phyloP scores from a whole-genome alignment of 2,329 filamentous ascomycete genomes.

The Talaromyces sp. region DNA sequence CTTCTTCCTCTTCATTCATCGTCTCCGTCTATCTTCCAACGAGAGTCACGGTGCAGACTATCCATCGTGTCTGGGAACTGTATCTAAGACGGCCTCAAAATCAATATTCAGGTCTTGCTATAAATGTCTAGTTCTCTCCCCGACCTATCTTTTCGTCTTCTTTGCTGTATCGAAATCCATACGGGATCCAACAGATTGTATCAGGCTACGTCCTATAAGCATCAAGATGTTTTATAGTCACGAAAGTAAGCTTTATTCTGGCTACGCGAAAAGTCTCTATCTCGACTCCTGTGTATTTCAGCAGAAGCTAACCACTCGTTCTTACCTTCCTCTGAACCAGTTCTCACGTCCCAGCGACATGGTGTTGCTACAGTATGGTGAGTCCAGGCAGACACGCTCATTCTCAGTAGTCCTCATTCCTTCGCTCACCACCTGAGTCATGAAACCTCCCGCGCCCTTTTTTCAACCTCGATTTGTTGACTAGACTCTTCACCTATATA shows the following conservation, averaged over 20 bases:
- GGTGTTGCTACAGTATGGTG: slow-evolving; percentile 95
- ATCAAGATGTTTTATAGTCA: slow-evolving; percentile 85
- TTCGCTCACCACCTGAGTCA: neutral
- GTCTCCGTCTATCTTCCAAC: neutral
- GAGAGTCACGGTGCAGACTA: neutral
- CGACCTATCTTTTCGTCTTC: neutral
- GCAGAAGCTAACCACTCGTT: slow-evolving; percentile 2
- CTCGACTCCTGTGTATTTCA: neutral
- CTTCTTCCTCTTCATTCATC: slow-evolving; percentile 15
- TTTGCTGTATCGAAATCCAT: neutral
- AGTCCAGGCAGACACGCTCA: slow-evolving; percentile 26
- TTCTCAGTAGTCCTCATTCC: slow-evolving; percentile 6
- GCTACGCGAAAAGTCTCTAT: neutral
- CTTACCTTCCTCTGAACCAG: slow-evolving; percentile 33
- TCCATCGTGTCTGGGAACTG: neutral
- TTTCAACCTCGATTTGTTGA: neutral
- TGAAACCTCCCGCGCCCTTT: neutral
- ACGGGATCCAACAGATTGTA: neutral
- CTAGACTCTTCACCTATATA: slow-evolving; percentile 35
- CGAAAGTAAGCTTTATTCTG: slow-evolving; percentile 62
- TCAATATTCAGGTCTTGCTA: neutral
- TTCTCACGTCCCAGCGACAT: slow-evolving; percentile 81
- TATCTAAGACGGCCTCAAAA: neutral
- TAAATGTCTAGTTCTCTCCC: neutral
- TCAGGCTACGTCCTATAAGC: neutral